phyloP scores from a whole-genome alignment of 1,284 basidiomycete species.

The Ceratobasidium sp. region DNA sequence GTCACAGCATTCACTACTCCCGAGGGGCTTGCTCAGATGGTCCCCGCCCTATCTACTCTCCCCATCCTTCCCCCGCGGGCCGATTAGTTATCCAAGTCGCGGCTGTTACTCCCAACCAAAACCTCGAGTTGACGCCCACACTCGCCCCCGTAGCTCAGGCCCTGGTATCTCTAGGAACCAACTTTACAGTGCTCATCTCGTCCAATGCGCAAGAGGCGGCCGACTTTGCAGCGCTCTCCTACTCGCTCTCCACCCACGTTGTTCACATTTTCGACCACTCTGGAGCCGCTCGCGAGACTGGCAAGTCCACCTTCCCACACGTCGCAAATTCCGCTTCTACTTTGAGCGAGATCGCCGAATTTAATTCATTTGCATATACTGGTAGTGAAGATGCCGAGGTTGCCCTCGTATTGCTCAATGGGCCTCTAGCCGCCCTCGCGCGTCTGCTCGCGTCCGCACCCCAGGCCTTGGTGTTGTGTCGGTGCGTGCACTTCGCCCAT shows the following conservation, averaged over 20 bases:
- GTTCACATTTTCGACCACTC: conserved; percentile 82
- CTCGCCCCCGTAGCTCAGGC: conserved; percentile 69
- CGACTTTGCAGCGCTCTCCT: conserved; percentile 72
- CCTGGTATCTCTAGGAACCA: conserved; percentile 67
- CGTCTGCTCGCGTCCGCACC: conserved; percentile 57
- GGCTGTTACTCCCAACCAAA: conserved; percentile 66
- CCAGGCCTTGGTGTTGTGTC: conserved; percentile 66
- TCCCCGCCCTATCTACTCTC: conserved; percentile 71
- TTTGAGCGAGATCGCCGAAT: conserved; percentile 57
- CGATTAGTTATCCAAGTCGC: conserved; percentile 82
- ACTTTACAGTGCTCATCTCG: conserved; percentile 79
- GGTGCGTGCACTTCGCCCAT: conserved; percentile 78
- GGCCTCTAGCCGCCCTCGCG: conserved; percentile 67
- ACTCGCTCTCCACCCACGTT: conserved; percentile 68
- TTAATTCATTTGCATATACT: conserved; percentile 68
- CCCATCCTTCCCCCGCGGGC: conserved; percentile 63
- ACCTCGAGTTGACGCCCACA: conserved; percentile 72
- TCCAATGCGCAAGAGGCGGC: conserved; percentile 79
- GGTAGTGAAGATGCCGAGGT: conserved; percentile 66
- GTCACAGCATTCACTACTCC: conserved; percentile 80
- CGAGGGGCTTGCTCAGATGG: conserved; percentile 76
- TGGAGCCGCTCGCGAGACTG: conserved; percentile 66
- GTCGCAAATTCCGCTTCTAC: conserved; percentile 49
- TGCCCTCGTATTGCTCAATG: conserved; percentile 70
- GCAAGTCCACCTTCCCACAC: conserved; percentile 52